phyloP scores from a whole-genome alignment of 768 basidiomycete genomes.

The Scleroderma bovista region DNA sequence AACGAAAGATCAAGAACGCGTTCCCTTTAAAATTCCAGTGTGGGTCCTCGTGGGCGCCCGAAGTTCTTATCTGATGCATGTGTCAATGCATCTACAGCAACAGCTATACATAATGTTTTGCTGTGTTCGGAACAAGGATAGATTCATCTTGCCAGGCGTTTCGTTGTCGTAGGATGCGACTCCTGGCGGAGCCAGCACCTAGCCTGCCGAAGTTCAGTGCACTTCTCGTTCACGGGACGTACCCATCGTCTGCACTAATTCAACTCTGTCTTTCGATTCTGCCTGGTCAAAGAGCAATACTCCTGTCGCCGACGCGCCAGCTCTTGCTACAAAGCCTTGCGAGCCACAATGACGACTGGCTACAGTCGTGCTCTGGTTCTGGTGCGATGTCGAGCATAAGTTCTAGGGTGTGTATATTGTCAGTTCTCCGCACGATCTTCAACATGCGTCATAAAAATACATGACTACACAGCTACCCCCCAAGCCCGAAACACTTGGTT shows the following conservation, averaged over 20 bases:
- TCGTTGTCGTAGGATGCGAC: slow-evolving; percentile 23
- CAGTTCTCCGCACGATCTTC: slow-evolving; percentile 20
- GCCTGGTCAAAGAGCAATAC: slow-evolving; percentile 32
- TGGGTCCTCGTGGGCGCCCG: too few relatives aligned
- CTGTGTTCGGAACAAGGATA: too few relatives aligned
- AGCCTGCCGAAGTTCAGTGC: slow-evolving; percentile 50
- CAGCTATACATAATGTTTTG: too few relatives aligned
- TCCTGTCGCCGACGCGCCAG: slow-evolving; percentile 52
- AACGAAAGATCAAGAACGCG: too few relatives aligned
- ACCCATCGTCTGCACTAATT: slow-evolving; percentile 64
- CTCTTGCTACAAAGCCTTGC: slow-evolving; percentile 37
- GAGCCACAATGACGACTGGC: slow-evolving; percentile 46
- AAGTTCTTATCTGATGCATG: too few relatives aligned
- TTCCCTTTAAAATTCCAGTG: too few relatives aligned
- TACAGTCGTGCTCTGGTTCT: slow-evolving; percentile 29
- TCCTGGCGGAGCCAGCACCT: slow-evolving; percentile 41
- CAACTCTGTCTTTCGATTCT: slow-evolving; percentile 54
- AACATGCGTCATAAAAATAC: neutral
- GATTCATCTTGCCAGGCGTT: too few relatives aligned
- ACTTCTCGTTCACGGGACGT: slow-evolving; percentile 58
- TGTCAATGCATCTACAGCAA: too few relatives aligned
- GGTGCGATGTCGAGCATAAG: slow-evolving; percentile 35
- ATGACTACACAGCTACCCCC: slow-evolving; percentile 49
- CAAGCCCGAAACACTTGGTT: slow-evolving; percentile 50
- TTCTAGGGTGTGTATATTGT: slow-evolving; percentile 53